Conservation (phyloP, 169 alveolate species). For the Plasmodium vinckei region DNA sequence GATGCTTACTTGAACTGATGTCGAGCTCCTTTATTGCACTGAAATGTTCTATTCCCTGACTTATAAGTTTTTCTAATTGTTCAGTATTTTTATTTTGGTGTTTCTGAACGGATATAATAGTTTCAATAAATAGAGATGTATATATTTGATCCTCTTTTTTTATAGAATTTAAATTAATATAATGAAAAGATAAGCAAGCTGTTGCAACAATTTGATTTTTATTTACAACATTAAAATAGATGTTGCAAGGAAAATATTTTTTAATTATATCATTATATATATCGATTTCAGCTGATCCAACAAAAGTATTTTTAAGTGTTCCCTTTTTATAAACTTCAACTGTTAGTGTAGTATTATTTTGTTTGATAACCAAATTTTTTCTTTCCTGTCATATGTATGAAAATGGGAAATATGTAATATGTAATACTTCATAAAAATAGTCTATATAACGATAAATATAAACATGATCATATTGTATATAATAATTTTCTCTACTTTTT, state of each 20-base stretch:
- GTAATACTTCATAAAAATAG: not conserved
- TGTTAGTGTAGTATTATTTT: constrained; percentile 31
- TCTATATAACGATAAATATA: no score
- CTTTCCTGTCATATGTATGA: constrained; percentile 49
- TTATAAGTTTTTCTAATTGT: constrained; percentile 45
- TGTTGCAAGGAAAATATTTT: constrained; percentile 46
- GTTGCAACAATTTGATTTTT: constrained; percentile 68
- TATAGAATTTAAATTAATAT: constrained; percentile 62
- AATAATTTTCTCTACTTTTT: not conserved
- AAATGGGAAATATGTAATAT: not conserved
- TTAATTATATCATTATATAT: constrained; percentile 62
- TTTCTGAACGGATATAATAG: constrained; percentile 69
- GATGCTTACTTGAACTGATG: constrained; percentile 38
- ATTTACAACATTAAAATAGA: constrained; percentile 37
- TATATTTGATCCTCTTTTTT: constrained; percentile 63
- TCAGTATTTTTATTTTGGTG: constrained; percentile 43
- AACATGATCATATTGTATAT: no score
- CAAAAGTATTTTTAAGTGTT: constrained; percentile 53
- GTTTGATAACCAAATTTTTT: constrained; percentile 66
- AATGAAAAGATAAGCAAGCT: constrained; percentile 47
- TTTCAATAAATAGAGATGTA: constrained; percentile 60
- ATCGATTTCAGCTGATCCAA: constrained; percentile 60
- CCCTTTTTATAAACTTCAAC: constrained; percentile 64
- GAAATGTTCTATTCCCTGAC: constrained; percentile 42
- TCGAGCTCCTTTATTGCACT: constrained; percentile 60